phyloP scores from a whole-genome alignment of 345 rosid genomes.

The Trapa incisa region DNA sequence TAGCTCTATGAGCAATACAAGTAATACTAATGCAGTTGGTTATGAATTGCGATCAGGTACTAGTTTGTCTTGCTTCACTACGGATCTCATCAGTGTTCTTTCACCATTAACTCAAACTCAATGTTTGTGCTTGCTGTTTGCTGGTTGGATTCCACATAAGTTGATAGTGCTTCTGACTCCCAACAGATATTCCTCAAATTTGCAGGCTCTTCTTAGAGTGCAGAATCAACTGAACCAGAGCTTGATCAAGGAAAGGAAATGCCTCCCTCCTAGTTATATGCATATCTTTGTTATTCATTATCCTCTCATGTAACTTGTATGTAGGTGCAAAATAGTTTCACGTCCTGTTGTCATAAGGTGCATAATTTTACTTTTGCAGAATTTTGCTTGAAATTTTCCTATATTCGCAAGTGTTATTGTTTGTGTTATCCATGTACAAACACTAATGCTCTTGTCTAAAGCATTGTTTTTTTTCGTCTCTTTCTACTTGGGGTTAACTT shows the following conservation, averaged over 20 bases:
- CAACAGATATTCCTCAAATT: conserved; percentile 2
- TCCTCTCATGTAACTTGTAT: background rate
- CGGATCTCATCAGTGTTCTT: background rate
- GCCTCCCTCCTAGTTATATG: background rate
- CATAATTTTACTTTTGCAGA: too few relatives aligned
- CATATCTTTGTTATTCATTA: background rate
- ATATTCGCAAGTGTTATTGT: too few relatives aligned
- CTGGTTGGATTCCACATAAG: conserved; percentile 31
- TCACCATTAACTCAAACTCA: background rate
- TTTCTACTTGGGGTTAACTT: too few relatives aligned
- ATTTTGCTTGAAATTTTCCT: too few relatives aligned
- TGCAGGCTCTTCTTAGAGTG: background rate
- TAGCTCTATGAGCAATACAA: background rate
- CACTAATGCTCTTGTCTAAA: too few relatives aligned
- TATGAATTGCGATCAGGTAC: background rate
- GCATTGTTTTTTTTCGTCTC: too few relatives aligned
- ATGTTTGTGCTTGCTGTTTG: conserved; percentile 19
- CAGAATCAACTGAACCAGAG: background rate
- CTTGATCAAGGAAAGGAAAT: background rate
- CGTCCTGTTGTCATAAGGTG: background rate
- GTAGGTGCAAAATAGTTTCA: background rate
- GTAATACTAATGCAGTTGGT: background rate
- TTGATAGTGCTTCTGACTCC: conserved; percentile 11
- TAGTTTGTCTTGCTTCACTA: background rate
- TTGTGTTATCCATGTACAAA: too few relatives aligned